Evolutionary conservation across 2,329 filamentous ascomycete genomes (phyloP).

Genomic region (Didymella exigua): DNA sequence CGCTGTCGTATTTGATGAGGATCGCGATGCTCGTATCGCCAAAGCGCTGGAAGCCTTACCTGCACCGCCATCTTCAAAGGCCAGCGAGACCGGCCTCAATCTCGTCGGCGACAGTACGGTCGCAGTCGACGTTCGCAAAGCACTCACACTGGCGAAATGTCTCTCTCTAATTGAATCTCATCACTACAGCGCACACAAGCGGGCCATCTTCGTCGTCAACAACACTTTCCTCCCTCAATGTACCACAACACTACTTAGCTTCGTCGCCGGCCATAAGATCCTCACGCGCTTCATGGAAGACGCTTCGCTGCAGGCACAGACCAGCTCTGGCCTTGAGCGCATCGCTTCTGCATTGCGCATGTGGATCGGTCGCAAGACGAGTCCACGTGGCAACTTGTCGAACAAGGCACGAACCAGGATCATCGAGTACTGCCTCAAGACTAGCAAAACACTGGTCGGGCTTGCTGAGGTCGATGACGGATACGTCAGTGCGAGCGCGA

Average conservation of each 20-base stretch:
- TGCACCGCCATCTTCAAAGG: constrained; percentile 40
- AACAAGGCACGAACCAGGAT: constrained; percentile 47
- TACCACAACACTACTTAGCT: constrained; percentile 53
- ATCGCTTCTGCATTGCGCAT: constrained; percentile 52
- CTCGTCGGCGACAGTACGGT: constrained; percentile 61
- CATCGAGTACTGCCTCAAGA: constrained; percentile 49
- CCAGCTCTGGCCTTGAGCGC: constrained; percentile 50
- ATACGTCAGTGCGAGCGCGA: constrained; percentile 37
- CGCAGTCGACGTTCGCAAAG: constrained; percentile 62
- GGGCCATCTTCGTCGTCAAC: constrained; percentile 50
- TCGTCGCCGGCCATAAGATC: constrained; percentile 52
- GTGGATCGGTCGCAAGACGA: constrained; percentile 55
- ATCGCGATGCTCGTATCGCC: constrained; percentile 58
- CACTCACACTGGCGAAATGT: constrained; percentile 65
- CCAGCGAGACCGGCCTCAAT: constrained; percentile 49
- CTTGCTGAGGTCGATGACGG: constrained; percentile 38
- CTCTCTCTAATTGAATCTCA: constrained; percentile 56
- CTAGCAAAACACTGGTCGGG: constrained; percentile 53
- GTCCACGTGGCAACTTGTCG: constrained; percentile 48
- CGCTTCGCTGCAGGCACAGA: constrained; percentile 36
- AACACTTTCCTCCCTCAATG: constrained; percentile 48
- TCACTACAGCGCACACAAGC: constrained; percentile 41
- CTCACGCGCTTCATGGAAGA: constrained; percentile 48
- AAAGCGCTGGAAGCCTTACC: constrained; percentile 61
- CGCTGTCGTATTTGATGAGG: constrained; percentile 61